Base-by-base conservation (phyloP, 2,329 filamentous ascomycete genomes). In the Fusarium fujikuroi region DNA sequence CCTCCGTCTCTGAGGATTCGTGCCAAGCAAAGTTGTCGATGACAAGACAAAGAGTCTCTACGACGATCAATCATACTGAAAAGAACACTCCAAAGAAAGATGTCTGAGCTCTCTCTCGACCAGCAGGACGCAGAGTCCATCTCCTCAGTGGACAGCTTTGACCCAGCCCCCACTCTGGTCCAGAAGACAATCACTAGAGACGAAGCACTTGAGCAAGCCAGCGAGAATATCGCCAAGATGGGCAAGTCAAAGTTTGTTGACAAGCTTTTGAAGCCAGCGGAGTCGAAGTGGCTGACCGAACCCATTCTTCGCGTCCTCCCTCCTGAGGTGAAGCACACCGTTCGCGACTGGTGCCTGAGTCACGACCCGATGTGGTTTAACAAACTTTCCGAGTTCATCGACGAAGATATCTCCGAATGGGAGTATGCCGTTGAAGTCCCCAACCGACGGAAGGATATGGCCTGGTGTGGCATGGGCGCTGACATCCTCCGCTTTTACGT, bases 11-110 rank as follows among this genome's bases (percentile, higher is more conserved):
- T 10, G 2, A 23, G 30, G 4, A 7, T 3, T 19, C n/a, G 5
- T 39, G 2, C 14, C 14, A 9, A 5, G 1, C 5, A 9, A 8
- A 11, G 4, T 3, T 39, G 14, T 6, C 16, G n/a, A 6, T 7
- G 1, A 16, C 9, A 11, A 5, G 7, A 4, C 28, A 4, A 15
- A 11, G 21, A 30, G 1, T 4, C 5, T 12, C 7, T 12, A 8
- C 2, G 7, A 10, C 15, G 4, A 1, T 10, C 7, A 6, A 7
- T 9, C 2, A 2, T 14, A 5, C 4, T 39, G 15, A 11, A 10
- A 9, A 18, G 1, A 53, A 3, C 16, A 42, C 14, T 7, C 25
- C 19, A 8, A 9, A 16, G 4, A 30, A 30, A 23, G 0, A 66
- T 66, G 49, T 11, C 25, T 1, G 9, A n/a, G 1, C 6, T 11